Evolutionary conservation across 2,329 filamentous ascomycete genomes (phyloP), one percentile per base, ranked within the genome.

Genomic region (Fusarium papillatum): DNA sequence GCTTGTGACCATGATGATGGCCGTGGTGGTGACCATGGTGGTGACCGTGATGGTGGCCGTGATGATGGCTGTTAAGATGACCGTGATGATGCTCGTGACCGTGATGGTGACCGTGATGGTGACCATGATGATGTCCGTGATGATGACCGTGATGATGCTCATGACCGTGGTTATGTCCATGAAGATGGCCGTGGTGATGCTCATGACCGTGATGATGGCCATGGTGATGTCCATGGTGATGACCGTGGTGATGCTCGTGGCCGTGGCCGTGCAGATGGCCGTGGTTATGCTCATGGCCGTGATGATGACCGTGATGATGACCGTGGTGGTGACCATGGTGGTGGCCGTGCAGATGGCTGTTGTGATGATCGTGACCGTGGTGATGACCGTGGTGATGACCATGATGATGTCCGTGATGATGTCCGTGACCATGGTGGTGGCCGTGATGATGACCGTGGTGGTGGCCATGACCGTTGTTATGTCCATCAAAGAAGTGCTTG

Each of bases 1-100:
- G 64, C 16, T 48, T 24, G 22, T 71, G 59, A 31, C 66, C 61
- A 24, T 64, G 41, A 22, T 64, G 43, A 19, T 50, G 26, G 3
- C 31, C n/a, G 59, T 63, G 26, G 19, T 64, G 41, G 16, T 48
- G 29, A 6, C 29, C 41, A 6, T 46, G 46, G 4, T 43, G 34
- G 38, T 59, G 50, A 2, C 39, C 66, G 7, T 65, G 53, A 29
- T 73, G 66, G 36, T 67, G 57, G 10, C 63, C 39, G n/a, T 72
- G 63, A 24, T 64, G 57, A 19, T 57, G 38, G 8, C 65, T 17
- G 26, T 63, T 26, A 17, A 43, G 36, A n/a, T 70, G 48, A 7
- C 48, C 64, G 19, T 63, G 48, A 5, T 48, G n/a, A n/a, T 64
- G 67, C 38, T 70, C 62, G 2, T 71, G 46, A 16, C 22, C 29